Conservation (phyloP, 2,329 filamentous ascomycete species). For the Myriosclerotinia duriaeana region DNA sequence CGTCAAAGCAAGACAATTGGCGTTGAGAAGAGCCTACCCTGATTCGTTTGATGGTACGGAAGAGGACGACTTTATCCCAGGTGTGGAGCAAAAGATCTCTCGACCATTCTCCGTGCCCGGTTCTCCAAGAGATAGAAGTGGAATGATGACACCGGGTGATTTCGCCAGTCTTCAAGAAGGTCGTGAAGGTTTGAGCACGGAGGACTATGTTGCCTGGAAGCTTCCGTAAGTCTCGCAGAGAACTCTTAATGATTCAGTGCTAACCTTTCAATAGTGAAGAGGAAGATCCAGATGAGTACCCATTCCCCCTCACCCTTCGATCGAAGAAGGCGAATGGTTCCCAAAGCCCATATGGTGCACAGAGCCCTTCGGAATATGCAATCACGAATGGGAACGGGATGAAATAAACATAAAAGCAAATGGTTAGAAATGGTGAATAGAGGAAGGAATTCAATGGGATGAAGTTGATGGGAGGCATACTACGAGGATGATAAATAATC, state of each 20-base stretch:
- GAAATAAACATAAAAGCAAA: slow-evolving; percentile 17
- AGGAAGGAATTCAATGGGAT: slow-evolving; percentile 15
- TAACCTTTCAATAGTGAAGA: slow-evolving; percentile 64
- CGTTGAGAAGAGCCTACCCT: slow-evolving; percentile 87
- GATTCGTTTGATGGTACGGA: slow-evolving; percentile 76
- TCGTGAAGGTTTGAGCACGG: slow-evolving; percentile 86
- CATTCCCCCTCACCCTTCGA: slow-evolving; percentile 67
- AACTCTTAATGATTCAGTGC: not conserved
- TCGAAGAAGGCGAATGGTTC: slow-evolving; percentile 43
- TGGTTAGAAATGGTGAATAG: not conserved
- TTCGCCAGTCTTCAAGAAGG: slow-evolving; percentile 96
- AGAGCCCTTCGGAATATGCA: slow-evolving; percentile 36
- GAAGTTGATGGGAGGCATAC: slow-evolving; percentile 1
- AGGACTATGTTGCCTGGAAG: slow-evolving; percentile 98
- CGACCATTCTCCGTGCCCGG: slow-evolving; percentile 91
- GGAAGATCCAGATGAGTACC: slow-evolving; percentile 81
- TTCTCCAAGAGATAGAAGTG: slow-evolving; percentile 82
- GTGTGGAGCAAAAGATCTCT: slow-evolving; percentile 92
- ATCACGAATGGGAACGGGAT: slow-evolving; percentile 37
- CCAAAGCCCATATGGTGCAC: slow-evolving; percentile 37
- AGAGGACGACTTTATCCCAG: slow-evolving; percentile 87
- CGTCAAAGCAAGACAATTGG: slow-evolving; percentile 92
- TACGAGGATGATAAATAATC: slow-evolving; percentile 25
- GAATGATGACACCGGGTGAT: slow-evolving; percentile 99
- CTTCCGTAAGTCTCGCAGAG: slow-evolving; percentile 71